These are phyloP conservation scores for Acacia melanoxylon DNA, from an alignment of 306 rosid species.

Conservation along the genomic window DNA sequence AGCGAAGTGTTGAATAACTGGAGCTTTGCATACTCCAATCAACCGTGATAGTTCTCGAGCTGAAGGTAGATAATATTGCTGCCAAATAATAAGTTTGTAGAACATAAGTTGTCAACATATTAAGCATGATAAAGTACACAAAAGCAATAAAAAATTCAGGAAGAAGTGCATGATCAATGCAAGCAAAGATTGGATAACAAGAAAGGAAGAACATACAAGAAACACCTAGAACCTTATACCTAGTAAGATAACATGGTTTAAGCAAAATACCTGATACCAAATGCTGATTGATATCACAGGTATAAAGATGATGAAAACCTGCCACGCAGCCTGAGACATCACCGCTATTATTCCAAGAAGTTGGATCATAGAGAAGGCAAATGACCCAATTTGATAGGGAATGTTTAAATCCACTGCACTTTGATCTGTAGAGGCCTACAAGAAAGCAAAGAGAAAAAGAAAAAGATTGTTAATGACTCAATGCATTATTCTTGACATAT, in stretches of 20 bases:
- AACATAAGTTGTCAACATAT: constrained; percentile 2
- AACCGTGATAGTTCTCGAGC: constrained; percentile 85
- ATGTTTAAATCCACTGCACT: constrained; percentile 60
- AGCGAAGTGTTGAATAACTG: constrained; percentile 79
- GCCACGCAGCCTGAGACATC: constrained; percentile 89
- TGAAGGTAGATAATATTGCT: constrained; percentile 76
- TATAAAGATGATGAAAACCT: constrained; percentile 69
- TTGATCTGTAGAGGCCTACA: constrained; percentile 84
- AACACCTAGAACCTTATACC: background rate
- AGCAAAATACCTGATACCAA: constrained; percentile 70
- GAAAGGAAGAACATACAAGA: background rate
- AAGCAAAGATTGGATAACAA: background rate
- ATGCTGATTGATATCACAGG: constrained; percentile 62
- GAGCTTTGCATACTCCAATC: constrained; percentile 85
- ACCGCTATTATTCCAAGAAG: constrained; percentile 75
- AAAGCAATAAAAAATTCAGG: background rate
- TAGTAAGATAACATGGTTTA: background rate
- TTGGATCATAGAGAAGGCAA: constrained; percentile 58
- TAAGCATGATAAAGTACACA: background rate
- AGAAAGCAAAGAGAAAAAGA: background rate
- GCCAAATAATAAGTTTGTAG: constrained; percentile 31
- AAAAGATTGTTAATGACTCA: background rate
- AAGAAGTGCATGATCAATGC: background rate
- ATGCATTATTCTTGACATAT: background rate
- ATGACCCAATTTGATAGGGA: constrained; percentile 42